Evolutionary conservation across 768 basidiomycete genomes (phyloP), one percentile per base, ranked within the genome.

Genomic region (Hypholoma sublateritium): DNA sequence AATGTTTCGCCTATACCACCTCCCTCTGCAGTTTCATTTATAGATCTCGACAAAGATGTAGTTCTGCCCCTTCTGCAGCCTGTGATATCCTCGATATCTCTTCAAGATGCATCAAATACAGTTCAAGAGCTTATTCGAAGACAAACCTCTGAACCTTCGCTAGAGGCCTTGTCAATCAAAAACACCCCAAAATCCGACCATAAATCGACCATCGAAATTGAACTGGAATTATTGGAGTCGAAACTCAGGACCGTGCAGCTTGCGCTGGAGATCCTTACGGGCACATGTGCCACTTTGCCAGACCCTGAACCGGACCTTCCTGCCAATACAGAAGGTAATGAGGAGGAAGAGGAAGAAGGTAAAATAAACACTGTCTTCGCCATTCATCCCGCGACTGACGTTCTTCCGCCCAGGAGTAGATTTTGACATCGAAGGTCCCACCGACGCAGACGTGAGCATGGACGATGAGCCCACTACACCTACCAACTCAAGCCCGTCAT

Each of bases 191-290:
- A 87, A 66, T 83, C 85, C 12, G 95, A 95, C 66, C 86, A 95
- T 68, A 88, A 83, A 68, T 81, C 88, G 3, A 66, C 77, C 1
- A 79, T 80, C 13, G 89, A 95, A 66, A 54, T 84, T 11, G 85
- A 89, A 63, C 79, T 97, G 2, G 89, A 91, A 58, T 74, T 74
- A 25, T 74, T 94, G 13, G 95, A 98, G 71, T 74, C 77, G 14
- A 81, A 74, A 53, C 70, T 97, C 51, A 80, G 87, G 62, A 89
- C 89, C 1, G 79, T 92, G 11, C 88, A 90, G 60, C 79, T 95
- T 32, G 85, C 89, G n/a, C 76, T 97, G 24, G 95, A 98, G 72
- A 85, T 97, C 48, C 70, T 97, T 59, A 95, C 93, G 0, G 89
- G 89, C 28, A 77, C 82, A n/a, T 97, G 92, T 67, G 94, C 94